Conservation (phyloP, 2,329 filamentous ascomycete species). For the Trichoderma cornu-damae region DNA sequence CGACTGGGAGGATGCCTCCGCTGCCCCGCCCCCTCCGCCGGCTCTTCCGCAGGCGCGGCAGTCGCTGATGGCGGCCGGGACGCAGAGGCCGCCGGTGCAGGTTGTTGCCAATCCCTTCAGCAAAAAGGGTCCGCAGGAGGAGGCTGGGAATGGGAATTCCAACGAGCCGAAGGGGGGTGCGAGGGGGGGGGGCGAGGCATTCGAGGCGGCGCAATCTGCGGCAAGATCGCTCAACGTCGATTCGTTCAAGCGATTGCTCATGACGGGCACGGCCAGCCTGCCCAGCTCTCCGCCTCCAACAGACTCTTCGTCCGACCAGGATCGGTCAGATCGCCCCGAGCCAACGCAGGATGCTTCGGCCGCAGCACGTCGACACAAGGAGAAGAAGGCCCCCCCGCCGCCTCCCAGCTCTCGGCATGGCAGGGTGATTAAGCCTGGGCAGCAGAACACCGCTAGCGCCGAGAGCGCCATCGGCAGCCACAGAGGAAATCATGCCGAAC, state of each 20-base stretch:
- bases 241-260: slow-evolving; percentile 68
- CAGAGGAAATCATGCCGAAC: slow-evolving; percentile 21
- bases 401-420: slow-evolving; percentile 72
- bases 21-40: slow-evolving; percentile 24
- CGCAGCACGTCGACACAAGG: slow-evolving; percentile 2
- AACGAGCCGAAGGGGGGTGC: slow-evolving; percentile 30
- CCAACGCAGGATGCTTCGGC: background rate
- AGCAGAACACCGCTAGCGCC: background rate
- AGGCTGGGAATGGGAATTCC: slow-evolving; percentile 32
- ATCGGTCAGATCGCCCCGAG: background rate
- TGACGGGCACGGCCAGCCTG: slow-evolving; percentile 60
- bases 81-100: slow-evolving; percentile 21
- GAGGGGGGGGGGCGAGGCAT: slow-evolving; percentile 29
- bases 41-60: slow-evolving; percentile 11
- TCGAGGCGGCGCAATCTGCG: slow-evolving; percentile 31
- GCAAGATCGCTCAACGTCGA: slow-evolving; percentile 64
- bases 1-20: slow-evolving; percentile 27
- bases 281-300: slow-evolving; percentile 11
- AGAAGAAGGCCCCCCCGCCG: slow-evolving; percentile 64
- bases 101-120: slow-evolving; percentile 45
- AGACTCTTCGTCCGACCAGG: slow-evolving; percentile 14
- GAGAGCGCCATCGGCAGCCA: slow-evolving; percentile 24
- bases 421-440: slow-evolving; percentile 55
- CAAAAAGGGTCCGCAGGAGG: slow-evolving; percentile 51
- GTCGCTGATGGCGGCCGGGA: background rate